Conservation (phyloP, 495 filamentous ascomycete genomes). For the Podospora australis region DNA sequence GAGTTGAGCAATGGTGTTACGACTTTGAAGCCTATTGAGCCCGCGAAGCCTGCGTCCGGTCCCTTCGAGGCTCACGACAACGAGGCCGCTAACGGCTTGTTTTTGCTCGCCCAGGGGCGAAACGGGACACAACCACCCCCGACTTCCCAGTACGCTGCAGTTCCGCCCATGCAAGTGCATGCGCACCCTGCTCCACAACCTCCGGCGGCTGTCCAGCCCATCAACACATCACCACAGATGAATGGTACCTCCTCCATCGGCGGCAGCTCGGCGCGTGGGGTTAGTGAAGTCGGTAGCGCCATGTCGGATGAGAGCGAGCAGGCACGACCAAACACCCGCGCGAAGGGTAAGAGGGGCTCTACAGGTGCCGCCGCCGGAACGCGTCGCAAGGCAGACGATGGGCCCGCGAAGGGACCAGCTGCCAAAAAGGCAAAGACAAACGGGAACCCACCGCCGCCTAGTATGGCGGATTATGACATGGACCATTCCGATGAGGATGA, state of each 20-base stretch:
- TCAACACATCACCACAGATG: conserved; percentile 48
- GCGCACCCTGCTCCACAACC: conserved; percentile 24
- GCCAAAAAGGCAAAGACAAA: conserved; percentile 69
- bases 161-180: conserved; percentile 41
- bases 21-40: conserved; percentile 32
- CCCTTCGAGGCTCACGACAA: conserved; percentile 82
- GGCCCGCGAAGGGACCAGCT: conserved; percentile 51
- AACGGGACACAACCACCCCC: conserved; percentile 53
- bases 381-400: conserved; percentile 78
- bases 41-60: conserved; percentile 42
- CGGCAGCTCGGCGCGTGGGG: conserved; percentile 43
- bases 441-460: conserved; percentile 35
- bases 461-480: conserved; percentile 12
- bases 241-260: conserved; percentile 38
- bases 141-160: conserved; percentile 43
- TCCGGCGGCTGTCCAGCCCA: conserved; percentile 29
- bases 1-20: conserved; percentile 36
- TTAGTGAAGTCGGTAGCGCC: conserved; percentile 64
- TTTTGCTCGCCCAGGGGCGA: conserved; percentile 70
- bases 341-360: conserved; percentile 62
- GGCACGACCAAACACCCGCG: conserved; percentile 52
- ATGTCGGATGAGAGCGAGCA: conserved; percentile 70
- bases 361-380: conserved; percentile 32
- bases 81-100: conserved; percentile 92
- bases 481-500: conserved; percentile 29